Conservation (phyloP, 2,329 filamentous ascomycete species). For the Venturia oleaginea region DNA sequence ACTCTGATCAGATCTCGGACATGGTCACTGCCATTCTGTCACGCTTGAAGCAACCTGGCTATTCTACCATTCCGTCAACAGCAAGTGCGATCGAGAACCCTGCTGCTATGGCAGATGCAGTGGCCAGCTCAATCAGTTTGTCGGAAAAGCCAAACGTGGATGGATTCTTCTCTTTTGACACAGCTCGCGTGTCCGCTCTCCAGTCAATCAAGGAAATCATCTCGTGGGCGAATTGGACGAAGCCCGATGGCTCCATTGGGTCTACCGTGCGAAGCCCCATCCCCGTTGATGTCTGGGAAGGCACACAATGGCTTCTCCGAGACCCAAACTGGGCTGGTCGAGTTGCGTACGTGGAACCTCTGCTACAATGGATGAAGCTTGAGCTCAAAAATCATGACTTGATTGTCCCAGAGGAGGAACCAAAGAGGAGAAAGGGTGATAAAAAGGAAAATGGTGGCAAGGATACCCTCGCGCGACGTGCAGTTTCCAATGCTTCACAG, state of each 20-base stretch:
- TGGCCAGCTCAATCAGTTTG: constrained; percentile 39
- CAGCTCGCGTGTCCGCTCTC: constrained; percentile 56
- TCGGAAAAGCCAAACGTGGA: constrained; percentile 46
- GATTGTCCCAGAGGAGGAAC: constrained; percentile 46
- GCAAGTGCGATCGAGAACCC: constrained; percentile 44
- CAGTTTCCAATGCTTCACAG: constrained; percentile 57
- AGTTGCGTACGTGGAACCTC: constrained; percentile 73
- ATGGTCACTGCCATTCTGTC: constrained; percentile 78
- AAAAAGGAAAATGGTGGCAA: constrained; percentile 35
- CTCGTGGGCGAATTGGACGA: constrained; percentile 64
- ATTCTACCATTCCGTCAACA: constrained; percentile 34
- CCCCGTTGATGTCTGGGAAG: constrained; percentile 81
- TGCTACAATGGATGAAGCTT: constrained; percentile 75
- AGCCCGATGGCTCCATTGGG: constrained; percentile 32
- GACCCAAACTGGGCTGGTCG: constrained; percentile 71
- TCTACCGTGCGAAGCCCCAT: constrained; percentile 65
- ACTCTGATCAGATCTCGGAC: constrained; percentile 89
- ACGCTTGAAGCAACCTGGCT: constrained; percentile 59
- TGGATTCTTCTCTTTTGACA: constrained; percentile 54
- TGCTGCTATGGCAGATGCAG: constrained; percentile 37
- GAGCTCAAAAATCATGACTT: constrained; percentile 64
- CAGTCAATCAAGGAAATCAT: constrained; percentile 76
- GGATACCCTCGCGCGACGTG: constrained; percentile 47
- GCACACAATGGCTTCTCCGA: constrained; percentile 85
- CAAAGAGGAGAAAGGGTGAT: constrained; percentile 15